Base-by-base conservation (phyloP, 2,329 filamentous ascomycete species). In the Fusarium sp. region DNA sequence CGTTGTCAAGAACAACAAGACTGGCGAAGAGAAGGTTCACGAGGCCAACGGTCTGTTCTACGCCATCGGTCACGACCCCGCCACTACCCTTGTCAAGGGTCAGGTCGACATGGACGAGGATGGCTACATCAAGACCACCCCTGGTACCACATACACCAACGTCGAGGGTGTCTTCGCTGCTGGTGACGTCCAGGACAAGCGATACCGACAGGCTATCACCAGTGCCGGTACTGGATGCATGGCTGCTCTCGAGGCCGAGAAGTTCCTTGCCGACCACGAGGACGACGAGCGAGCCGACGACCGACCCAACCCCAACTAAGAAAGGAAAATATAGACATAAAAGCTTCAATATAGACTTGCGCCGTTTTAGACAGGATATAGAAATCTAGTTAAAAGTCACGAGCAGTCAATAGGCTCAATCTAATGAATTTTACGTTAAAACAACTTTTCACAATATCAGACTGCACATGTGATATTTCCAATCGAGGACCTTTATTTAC, bases 181-280 rank as follows among this genome's bases (percentile, higher is more conserved):
- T 12, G 96, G 96, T 70, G 96, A 99, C 79, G 97, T 99, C 12
- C 96, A 99, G 85, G 97, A 99, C 80, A 99, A 98, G 90, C 90
- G 91, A 78, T 99, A 99, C 81, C 89, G 96, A 79, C 96, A 99
- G 84, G 96, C 96, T 48, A 97, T 99, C 73, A 99, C 96, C 70
- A 98, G 94, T 83, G 96, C 96, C 75, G 95, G 93, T 65, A 94
- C 94, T 65, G 96, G 96, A 69, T 99, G 96, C 81, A 91, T 98
- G 84, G 96, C 96, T 55, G 96, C 95, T 13, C 88, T 99, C 57
- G 96, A 99, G 78, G 95, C 95, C 12, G 96, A 99, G 83, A 97
- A 97, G 81, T 98, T 88, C 84, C 84, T 99, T 57, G 86, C 92
- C 8, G 95, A 98, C 77, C 82, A 86, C 50, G 93, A 95, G 75